Base-by-base conservation (phyloP, 805 yeast species). In the Maudiozyma serrabonitensis region DNA sequence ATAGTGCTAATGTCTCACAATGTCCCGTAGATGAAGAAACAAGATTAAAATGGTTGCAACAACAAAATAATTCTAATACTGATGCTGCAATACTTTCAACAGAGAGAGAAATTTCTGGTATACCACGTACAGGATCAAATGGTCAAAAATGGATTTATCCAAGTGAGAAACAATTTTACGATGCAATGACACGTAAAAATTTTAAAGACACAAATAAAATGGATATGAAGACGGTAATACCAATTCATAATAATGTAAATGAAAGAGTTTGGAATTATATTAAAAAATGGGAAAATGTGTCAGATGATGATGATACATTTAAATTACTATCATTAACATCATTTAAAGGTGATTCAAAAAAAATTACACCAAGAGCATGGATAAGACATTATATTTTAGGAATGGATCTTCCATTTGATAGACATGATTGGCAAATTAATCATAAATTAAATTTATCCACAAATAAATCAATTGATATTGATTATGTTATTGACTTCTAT, bases 401-500 rank as follows among this genome's bases (percentile, higher is more conserved):
- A 0, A 74, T 78, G 50, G 81, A 80, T 46, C 76, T 76, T 53
- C 99, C 99, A 0, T 91, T 91, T 69, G 99, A 91, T 68, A 77
- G 99, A 59, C 99, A 91, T 63, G 99, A 91, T 67, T 91, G 99
- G 99, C 73, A 76, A 6, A 76, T 91, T 11, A 81, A 85, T 58
- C 43, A 23, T 6, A 13, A 18, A 21, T 4, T 21, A 21, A 21
- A 21, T 21, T 21, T 21, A 21, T 21, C 23, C 3, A 3, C 23
- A 21, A 13, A n/a, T 21, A 6, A 18, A n/a, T 38, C 12, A 16
- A 75, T 70, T 21, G 75, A 77, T 46, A 76, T 91, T 19, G 96
- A 88, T 45, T 91, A 91, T 59, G 97, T 91, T 42, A 91, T 91
- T 60, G 99, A 91, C 66, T 91, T 89, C 63, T 91, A 91, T 67